These are phyloP conservation scores for Mycena polygramma DNA, from an alignment of 768 basidiomycete genomes.

Conservation along the genomic window DNA sequence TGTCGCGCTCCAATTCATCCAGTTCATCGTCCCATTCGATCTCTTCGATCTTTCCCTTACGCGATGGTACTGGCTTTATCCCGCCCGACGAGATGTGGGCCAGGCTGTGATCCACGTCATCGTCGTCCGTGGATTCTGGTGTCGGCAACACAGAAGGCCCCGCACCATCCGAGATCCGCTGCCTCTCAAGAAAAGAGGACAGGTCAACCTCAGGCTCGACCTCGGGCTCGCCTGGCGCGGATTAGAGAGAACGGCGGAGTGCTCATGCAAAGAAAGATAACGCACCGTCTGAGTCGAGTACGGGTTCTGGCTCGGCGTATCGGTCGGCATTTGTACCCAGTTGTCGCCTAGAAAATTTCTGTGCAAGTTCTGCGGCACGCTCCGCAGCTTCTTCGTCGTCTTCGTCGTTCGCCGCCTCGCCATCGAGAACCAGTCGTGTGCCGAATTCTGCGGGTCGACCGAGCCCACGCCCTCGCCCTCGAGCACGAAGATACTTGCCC, in stretches of 20 bases:
- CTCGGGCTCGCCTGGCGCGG: slow-evolving; percentile 69
- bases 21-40: slow-evolving; percentile 79
- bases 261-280: slow-evolving; percentile 10
- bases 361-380: slow-evolving; percentile 59
- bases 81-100: slow-evolving; percentile 61
- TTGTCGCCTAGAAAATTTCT: slow-evolving; percentile 68
- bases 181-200: slow-evolving; percentile 73
- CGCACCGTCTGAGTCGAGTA: slow-evolving; percentile 79
- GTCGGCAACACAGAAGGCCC: slow-evolving; percentile 40
- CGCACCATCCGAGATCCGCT: slow-evolving; percentile 61
- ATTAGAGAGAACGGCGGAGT: neutral
- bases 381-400: slow-evolving; percentile 63
- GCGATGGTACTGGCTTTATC: slow-evolving; percentile 42
- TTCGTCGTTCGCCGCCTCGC: slow-evolving; percentile 54
- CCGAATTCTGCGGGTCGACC: slow-evolving; percentile 78
- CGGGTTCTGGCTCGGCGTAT: slow-evolving; percentile 78
- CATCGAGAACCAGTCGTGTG: slow-evolving; percentile 72
- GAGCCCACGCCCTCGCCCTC: slow-evolving; percentile 69
- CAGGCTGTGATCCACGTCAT: slow-evolving; percentile 71
- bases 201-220: slow-evolving; percentile 82
- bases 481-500: slow-evolving; percentile 81
- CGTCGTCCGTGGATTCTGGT: slow-evolving; percentile 57
- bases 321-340: slow-evolving; percentile 81
- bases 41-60: slow-evolving; percentile 73
- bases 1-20: slow-evolving; percentile 77